Conservation (phyloP, 202 grass and related monocot species). For the Panicum virgatum region DNA sequence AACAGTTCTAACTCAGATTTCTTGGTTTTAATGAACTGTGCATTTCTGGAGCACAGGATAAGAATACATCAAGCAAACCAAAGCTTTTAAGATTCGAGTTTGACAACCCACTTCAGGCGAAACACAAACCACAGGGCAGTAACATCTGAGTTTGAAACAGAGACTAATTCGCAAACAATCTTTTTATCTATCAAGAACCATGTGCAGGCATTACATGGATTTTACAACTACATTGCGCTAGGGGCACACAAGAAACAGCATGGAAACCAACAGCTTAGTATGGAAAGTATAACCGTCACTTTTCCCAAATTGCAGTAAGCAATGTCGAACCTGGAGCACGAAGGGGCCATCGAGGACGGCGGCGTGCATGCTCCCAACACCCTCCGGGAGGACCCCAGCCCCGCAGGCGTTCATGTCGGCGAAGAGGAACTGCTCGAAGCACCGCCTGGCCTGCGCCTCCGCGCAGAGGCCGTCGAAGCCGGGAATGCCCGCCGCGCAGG, state of each 20-base stretch:
- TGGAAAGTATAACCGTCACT: neutral
- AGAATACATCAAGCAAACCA: neutral
- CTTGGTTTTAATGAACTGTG: neutral
- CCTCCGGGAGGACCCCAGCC: conserved; percentile 60
- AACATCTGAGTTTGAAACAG: neutral
- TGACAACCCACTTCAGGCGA: neutral
- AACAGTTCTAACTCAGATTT: neutral
- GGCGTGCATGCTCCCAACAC: conserved; percentile 58
- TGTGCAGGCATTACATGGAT: neutral
- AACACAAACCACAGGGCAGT: neutral
- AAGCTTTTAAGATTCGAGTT: neutral
- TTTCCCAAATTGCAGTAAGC: neutral
- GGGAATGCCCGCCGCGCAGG: conserved; percentile 49
- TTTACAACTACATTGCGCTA: neutral
- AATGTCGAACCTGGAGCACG: conserved; percentile 68
- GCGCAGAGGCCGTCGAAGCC: conserved; percentile 42
- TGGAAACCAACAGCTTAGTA: neutral
- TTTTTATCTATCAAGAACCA: neutral
- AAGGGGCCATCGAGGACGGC: conserved; percentile 70
- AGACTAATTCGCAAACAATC: neutral
- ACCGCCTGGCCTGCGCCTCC: conserved; percentile 49
- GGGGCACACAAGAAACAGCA: neutral
- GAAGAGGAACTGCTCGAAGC: conserved; percentile 85
- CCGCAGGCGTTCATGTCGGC: conserved; percentile 73
- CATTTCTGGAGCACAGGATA: neutral